Base-by-base conservation (phyloP, 345 rosid species). In the Camelina hispida region DNA sequence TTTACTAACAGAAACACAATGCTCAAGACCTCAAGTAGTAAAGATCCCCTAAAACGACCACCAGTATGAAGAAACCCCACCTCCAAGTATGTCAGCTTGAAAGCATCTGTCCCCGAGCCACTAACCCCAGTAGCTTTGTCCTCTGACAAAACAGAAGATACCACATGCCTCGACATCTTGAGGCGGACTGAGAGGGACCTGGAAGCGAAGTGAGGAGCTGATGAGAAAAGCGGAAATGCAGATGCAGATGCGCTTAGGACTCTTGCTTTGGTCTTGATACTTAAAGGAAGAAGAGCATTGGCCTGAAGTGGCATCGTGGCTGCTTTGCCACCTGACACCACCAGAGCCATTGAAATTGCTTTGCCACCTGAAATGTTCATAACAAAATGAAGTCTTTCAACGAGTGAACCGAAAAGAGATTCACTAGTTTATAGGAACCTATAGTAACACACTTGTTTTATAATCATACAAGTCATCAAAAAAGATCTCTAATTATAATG, bases 61-160 rank as follows among this genome's bases (percentile, higher is more conserved):
- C 35, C 9, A 34, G 37, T 20, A 10, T 58, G n/a, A 23, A 30
- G 59, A 72, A 34, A 65, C 63, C 43, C 53, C 55, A 91, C 97
- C 97, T 94, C 98, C 25, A 94, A 84, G 81, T 93, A 90, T 23
- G 92, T 87, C 60, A 94, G 89, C 68, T 84, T 87, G 71, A 88
- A 87, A 5, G 71, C 77, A 70, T 86, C 87, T 69, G 83, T 72
- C 61, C 77, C 84, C 66, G 83, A 73, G 70, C 81, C 72, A 54
- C 74, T 80, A n/a, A 89, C 73, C 71, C 67, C 87, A 12, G 84
- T 77, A 14, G 91, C 82, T 72, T 67, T 84, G 80, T 83, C 85
- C 64, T 88, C 91, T n/a, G 97, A 87, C 61, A 84, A 80, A 15
- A 93, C 82, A 47, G 90, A 90, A 68, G 83, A 81, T 73, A 83